Evolutionary conservation across 2,329 filamentous ascomycete species (phyloP).

Genomic region (Bipolaris oryzae): DNA sequence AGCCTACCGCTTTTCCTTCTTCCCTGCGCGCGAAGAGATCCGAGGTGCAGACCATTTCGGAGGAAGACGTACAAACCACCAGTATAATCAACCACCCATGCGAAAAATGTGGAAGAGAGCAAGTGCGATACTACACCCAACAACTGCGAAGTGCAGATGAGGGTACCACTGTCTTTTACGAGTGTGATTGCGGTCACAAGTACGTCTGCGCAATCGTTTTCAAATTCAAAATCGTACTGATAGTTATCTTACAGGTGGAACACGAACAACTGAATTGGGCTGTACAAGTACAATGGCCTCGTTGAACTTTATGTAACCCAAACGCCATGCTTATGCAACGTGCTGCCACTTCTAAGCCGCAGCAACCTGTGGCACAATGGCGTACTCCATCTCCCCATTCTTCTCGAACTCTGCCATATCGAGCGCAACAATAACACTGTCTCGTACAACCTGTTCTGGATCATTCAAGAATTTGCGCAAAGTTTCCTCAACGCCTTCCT

Average conservation of each 20-base stretch:
- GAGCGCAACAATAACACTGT: slow-evolving; percentile 92
- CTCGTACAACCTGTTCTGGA: slow-evolving; percentile 88
- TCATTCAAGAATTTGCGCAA: slow-evolving; percentile 85
- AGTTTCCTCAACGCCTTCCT: slow-evolving; percentile 88
- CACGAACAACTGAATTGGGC: slow-evolving; percentile 65
- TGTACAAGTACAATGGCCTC: slow-evolving; percentile 13
- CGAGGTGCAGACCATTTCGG: slow-evolving; percentile 80
- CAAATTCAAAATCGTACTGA: slow-evolving; percentile 23
- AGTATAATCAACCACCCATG: slow-evolving; percentile 73
- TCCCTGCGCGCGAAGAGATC: slow-evolving; percentile 84
- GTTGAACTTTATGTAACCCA: slow-evolving; percentile 20
- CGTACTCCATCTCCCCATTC: slow-evolving; percentile 87
- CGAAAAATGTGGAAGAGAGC: slow-evolving; percentile 77
- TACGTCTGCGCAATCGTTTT: slow-evolving; percentile 53
- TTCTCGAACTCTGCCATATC: slow-evolving; percentile 99
- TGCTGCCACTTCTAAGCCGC: slow-evolving; percentile 26
- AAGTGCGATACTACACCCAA: slow-evolving; percentile 83
- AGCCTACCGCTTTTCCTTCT: slow-evolving; percentile 88
- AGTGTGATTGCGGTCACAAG: slow-evolving; percentile 85
- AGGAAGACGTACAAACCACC: slow-evolving; percentile 77
- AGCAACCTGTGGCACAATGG: slow-evolving; percentile 70
- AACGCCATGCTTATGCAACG: slow-evolving; percentile 37
- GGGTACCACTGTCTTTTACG: slow-evolving; percentile 90
- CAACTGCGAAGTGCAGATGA: slow-evolving; percentile 94
- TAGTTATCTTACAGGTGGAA: slow-evolving; percentile 53